Evolutionary conservation across 2,329 filamentous ascomycete species (phyloP).

Genomic region (Sclerotinia glacialis): DNA sequence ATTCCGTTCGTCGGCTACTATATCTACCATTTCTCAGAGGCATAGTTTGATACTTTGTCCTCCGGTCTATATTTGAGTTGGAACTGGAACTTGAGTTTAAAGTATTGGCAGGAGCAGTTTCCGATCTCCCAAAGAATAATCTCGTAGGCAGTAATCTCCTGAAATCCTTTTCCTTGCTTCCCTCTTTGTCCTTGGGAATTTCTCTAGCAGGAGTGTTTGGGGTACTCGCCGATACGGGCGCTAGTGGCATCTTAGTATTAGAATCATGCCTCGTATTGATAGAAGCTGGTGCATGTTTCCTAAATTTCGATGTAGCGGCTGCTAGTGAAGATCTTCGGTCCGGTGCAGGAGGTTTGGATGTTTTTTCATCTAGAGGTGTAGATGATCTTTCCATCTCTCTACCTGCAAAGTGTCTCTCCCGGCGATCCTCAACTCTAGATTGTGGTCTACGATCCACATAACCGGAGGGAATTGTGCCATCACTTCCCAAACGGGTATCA

Average conservation of each 20-base stretch:
- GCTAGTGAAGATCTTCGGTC: conserved; percentile 37
- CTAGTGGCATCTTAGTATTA: background rate
- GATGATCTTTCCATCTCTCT: conserved; percentile 17
- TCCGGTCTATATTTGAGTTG: background rate
- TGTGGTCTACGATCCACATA: background rate
- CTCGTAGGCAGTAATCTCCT: background rate
- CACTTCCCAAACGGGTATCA: conserved; percentile 27
- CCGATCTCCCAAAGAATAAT: conserved; percentile 14
- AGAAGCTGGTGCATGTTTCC: conserved; percentile 20
- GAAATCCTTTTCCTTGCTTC: conserved; percentile 14
- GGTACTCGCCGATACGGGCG: background rate
- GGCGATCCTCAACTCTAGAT: conserved; percentile 15
- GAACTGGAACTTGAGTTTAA: background rate
- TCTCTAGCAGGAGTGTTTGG: background rate
- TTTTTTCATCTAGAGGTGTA: conserved; percentile 22
- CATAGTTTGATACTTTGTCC: conserved; percentile 6
- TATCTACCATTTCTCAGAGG: conserved; percentile 6
- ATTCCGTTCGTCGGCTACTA: conserved; percentile 1
- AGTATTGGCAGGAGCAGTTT: background rate
- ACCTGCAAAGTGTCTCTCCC: background rate
- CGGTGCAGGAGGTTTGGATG: conserved; percentile 26
- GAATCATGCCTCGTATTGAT: background rate
- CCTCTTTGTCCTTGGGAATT: conserved; percentile 5
- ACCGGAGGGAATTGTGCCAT: conserved; percentile 26
- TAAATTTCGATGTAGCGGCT: conserved; percentile 29